phyloP scores from a whole-genome alignment of 1,284 basidiomycete genomes.

The Macrocystidia cucumis region DNA sequence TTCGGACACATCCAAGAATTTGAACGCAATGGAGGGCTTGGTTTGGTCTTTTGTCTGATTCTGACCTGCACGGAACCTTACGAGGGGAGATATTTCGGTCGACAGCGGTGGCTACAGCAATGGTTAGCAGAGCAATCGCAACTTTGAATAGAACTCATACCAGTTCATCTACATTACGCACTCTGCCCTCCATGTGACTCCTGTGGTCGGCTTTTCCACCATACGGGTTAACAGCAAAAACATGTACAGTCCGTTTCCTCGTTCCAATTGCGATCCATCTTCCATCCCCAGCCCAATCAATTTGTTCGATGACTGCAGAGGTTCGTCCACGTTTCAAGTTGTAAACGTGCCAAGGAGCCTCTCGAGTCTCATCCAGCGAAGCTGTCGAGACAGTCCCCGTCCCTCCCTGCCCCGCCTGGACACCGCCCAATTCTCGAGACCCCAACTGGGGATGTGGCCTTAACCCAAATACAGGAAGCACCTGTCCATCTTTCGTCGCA shows the following conservation, averaged over 20 bases:
- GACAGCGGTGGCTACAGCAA: slow-evolving; percentile 38
- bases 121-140: slow-evolving; percentile 6
- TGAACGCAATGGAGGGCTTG: slow-evolving; percentile 42
- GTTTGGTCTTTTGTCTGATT: slow-evolving; percentile 22
- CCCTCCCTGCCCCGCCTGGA: neutral
- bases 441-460: slow-evolving; percentile 29
- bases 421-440: slow-evolving; percentile 1
- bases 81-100: slow-evolving; percentile 48
- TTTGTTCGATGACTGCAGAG: slow-evolving; percentile 49
- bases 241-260: slow-evolving; percentile 55
- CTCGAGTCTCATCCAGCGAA: no score
- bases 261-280: slow-evolving; percentile 69
- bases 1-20: slow-evolving; percentile 38
- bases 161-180: slow-evolving; percentile 44
- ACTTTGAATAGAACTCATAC: slow-evolving; percentile 27
- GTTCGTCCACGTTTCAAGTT: slow-evolving; percentile 68
- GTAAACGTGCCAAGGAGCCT: slow-evolving; percentile 53
- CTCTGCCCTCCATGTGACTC: slow-evolving; percentile 56
- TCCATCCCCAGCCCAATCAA: slow-evolving; percentile 56
- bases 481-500: slow-evolving; percentile 53
- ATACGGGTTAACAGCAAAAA: slow-evolving; percentile 72
- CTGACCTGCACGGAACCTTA: slow-evolving; percentile 39
- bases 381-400: no score
- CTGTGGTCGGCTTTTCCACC: slow-evolving; percentile 59
- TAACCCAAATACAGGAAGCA: slow-evolving; percentile 48